Percentiles rank a stretch among this genome's conserved stretches.
Conservation (phyloP, 2,329 filamentous ascomycete species). For the Colletotrichum tropicale region DNA sequence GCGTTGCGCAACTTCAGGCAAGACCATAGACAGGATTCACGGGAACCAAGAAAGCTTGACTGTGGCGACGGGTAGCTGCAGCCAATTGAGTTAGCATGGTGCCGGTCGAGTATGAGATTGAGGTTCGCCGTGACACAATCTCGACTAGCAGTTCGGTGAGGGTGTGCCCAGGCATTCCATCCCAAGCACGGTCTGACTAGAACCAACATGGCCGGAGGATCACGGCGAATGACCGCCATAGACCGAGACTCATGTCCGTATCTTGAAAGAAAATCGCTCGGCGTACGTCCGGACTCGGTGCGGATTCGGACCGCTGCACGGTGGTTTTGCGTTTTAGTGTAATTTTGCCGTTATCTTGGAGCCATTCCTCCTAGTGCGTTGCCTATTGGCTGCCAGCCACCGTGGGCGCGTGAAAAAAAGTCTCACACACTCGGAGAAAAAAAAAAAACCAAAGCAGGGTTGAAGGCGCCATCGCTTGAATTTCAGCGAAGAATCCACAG, state of each 20-base stretch:
- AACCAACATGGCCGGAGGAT: not conserved
- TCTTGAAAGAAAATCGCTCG: not conserved
- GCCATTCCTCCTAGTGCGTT: not conserved
- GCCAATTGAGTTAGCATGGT: not conserved
- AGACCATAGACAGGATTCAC: not conserved
- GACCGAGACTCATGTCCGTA: conserved; percentile 1
- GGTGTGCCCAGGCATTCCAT: not conserved
- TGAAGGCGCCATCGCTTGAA: conserved; percentile 15
- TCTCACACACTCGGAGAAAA: not conserved
- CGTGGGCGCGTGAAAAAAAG: not conserved
- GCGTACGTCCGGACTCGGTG: conserved; percentile 4
- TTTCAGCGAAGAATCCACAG: conserved; percentile 11
- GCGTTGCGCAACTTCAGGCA: not conserved
- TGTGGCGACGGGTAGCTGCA: not conserved
- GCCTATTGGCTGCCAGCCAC: conserved; percentile 12
- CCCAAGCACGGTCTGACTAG: not conserved
- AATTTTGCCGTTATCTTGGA: conserved; percentile 12
- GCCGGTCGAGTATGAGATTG: not conserved
- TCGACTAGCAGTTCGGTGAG: not conserved
- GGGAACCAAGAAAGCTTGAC: not conserved
- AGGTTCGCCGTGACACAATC: not conserved
- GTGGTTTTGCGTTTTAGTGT: conserved; percentile 1
- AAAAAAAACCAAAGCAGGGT: not conserved
- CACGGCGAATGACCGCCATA: not conserved
- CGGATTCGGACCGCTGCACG: conserved; percentile 11